Evolutionary conservation across 495 filamentous ascomycete genomes (phyloP).

Genomic region (Durotheca rogersii): DNA sequence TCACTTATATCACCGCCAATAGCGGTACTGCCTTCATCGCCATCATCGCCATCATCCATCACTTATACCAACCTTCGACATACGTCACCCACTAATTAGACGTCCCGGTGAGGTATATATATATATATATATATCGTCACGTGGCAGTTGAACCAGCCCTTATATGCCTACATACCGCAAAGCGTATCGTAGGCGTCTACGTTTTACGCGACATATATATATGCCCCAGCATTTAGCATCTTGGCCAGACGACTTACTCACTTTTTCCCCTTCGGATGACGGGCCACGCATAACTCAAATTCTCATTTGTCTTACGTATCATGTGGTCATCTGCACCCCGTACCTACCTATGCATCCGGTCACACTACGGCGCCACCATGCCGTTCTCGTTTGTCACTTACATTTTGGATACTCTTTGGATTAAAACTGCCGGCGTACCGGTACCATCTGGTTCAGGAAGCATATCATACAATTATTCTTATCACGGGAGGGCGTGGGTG

Average conservation of each 20-base stretch:
- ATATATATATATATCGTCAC: no score
- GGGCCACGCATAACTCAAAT: constrained; percentile 21
- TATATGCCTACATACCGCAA: no score
- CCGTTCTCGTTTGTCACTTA: constrained; percentile 31
- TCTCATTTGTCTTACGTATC: constrained; percentile 28
- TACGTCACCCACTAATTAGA: constrained; percentile 22
- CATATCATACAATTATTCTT: constrained; percentile 32
- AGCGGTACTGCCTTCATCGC: no score
- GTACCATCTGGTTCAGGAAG: constrained; percentile 23
- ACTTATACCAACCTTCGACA: constrained; percentile 3
- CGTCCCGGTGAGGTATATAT: no score
- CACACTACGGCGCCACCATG: constrained; percentile 6
- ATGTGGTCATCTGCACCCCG: constrained; percentile 4
- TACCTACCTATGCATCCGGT: constrained; percentile 27
- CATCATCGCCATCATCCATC: background rate
- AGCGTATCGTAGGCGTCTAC: no score
- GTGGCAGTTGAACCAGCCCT: no score
- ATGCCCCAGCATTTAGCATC: constrained; percentile 29
- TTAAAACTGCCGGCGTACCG: constrained; percentile 31
- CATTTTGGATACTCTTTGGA: constrained; percentile 13
- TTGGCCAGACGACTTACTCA: constrained; percentile 4
- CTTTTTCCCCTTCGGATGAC: constrained; percentile 1
- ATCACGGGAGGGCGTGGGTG: constrained; percentile 12
- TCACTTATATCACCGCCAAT: no score
- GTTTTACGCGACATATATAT: no score